phyloP scores from a whole-genome alignment of 495 filamentous ascomycete species.

The Xylaria curta region DNA sequence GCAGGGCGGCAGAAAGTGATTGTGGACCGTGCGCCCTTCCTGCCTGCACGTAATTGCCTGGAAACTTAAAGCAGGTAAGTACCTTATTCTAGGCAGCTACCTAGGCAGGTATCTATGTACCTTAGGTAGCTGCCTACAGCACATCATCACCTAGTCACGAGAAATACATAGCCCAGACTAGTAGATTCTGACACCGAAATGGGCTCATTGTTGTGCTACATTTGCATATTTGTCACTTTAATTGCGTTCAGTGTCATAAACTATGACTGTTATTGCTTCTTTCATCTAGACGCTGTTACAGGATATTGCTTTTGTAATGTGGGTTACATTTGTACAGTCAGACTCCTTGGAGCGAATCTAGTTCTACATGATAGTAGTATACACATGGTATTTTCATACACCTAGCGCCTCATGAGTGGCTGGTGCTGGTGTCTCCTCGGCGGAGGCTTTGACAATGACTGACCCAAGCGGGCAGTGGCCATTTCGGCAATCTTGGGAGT shows the following conservation, averaged over 20 bases:
- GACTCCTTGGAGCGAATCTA: constrained; percentile 3
- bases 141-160: background rate
- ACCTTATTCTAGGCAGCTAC: no score
- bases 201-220: background rate
- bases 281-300: background rate
- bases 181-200: background rate
- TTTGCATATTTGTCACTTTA: background rate
- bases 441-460: background rate
- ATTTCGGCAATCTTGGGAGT: constrained; percentile 36
- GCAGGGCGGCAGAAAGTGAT: constrained; percentile 10
- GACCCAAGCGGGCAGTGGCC: constrained; percentile 33
- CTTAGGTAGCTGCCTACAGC: background rate
- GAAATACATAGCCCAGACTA: background rate
- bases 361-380: constrained; percentile 25
- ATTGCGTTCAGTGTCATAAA: background rate
- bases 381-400: constrained; percentile 12
- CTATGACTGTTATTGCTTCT: background rate
- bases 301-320: background rate
- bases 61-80: no score
- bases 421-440: background rate
- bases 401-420: constrained; percentile 1
- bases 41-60: no score
- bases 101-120: no score
- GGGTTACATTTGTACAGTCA: constrained; percentile 24
- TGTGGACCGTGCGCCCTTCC: background rate